A percentile compares a stretch with the other conserved stretches of the same genome.
Evolutionary conservation across 2,329 filamentous ascomycete species (phyloP).

Genomic region (Cladorrhinum sp.): DNA sequence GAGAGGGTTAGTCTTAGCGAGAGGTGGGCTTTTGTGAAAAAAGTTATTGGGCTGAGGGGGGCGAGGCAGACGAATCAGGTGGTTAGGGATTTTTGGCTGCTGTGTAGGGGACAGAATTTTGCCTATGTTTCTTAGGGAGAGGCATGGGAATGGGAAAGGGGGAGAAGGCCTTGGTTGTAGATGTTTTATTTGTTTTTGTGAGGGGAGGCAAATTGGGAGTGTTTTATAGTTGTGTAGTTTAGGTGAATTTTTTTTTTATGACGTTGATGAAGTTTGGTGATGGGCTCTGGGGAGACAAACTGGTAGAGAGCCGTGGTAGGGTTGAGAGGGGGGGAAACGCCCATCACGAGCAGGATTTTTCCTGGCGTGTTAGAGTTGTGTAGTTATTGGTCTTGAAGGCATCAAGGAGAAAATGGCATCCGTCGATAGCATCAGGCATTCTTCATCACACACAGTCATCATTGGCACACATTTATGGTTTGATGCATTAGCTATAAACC

Average conservation of each 20-base stretch:
- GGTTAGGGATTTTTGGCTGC: constrained; percentile 71
- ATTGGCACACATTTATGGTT: no score
- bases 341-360: background rate
- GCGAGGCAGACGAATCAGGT: constrained; percentile 62
- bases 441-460: no score
- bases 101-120: constrained; percentile 60
- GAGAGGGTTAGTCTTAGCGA: constrained; percentile 57
- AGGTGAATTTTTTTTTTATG: background rate
- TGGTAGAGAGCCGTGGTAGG: background rate
- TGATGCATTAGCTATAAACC: no score
- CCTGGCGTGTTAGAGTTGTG: background rate
- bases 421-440: no score
- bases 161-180: background rate
- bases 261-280: background rate
- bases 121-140: constrained; percentile 52
- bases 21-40: constrained; percentile 63
- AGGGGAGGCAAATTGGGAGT: no score
- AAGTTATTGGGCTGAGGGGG: constrained; percentile 62
- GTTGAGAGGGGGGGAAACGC: background rate
- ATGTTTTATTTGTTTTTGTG: background rate
- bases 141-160: background rate
- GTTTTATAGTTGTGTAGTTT: background rate
- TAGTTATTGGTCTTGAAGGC: background rate
- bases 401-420: background rate
- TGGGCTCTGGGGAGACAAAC: background rate